These are phyloP conservation scores for Cytospora piceicola DNA, from an alignment of 2,329 filamentous ascomycete genomes.

Conservation along the genomic window DNA sequence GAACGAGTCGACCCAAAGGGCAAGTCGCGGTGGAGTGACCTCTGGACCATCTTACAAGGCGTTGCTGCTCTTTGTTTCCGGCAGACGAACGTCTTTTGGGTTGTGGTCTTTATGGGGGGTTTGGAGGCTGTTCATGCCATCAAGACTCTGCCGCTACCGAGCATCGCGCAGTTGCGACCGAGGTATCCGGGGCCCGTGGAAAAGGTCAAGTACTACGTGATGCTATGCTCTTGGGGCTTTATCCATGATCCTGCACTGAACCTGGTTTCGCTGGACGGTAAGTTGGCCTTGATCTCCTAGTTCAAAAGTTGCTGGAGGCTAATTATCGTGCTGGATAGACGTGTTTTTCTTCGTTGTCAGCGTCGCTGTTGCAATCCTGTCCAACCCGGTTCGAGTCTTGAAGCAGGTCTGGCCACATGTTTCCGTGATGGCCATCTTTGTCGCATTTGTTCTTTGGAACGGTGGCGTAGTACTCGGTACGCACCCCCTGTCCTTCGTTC, in stretches of 20 bases:
- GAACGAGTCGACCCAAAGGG: conserved; percentile 44
- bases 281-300: conserved; percentile 26
- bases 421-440: conserved; percentile 68
- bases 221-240: conserved; percentile 53
- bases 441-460: conserved; percentile 80
- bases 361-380: conserved; percentile 60
- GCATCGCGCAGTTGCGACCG: conserved; percentile 32
- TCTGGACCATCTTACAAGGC: conserved; percentile 60
- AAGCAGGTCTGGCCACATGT: conserved; percentile 62
- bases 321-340: conserved; percentile 46
- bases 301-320: not conserved
- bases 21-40: conserved; percentile 44
- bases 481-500: conserved; percentile 29
- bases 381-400: conserved; percentile 52
- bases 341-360: conserved; percentile 64
- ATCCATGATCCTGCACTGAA: conserved; percentile 59
- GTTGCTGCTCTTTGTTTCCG: conserved; percentile 73
- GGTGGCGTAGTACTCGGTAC: conserved; percentile 86
- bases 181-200: conserved; percentile 40
- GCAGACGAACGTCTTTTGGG: conserved; percentile 98
- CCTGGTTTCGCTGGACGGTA: conserved; percentile 56
- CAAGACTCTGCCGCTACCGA: conserved; percentile 43
- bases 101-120: conserved; percentile 75
- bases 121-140: conserved; percentile 58
- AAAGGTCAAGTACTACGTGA: conserved; percentile 43